Evolutionary conservation across 192 early-diverging fungal genomes (phyloP).

Genomic region (Piromyces sp.): DNA sequence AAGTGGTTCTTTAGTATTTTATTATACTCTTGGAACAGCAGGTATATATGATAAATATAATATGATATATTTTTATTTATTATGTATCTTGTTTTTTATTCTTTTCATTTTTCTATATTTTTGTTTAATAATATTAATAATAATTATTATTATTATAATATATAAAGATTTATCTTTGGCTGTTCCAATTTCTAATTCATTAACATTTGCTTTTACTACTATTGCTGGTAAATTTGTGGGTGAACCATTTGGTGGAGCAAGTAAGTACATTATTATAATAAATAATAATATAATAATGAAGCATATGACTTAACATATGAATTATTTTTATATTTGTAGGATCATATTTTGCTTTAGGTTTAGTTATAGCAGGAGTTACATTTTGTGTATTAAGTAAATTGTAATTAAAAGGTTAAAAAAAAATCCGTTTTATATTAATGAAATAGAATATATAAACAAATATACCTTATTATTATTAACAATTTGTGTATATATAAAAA

Average conservation of each 20-base stretch:
- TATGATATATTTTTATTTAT: too few species aligned
- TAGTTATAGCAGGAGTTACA: background rate
- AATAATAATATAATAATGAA: too few species aligned
- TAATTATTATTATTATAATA: too few species aligned
- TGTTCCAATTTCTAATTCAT: conserved; percentile 78
- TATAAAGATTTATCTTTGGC: conserved; percentile 67
- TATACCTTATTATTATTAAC: too few species aligned
- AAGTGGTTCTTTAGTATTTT: conserved; percentile 80
- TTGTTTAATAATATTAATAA: too few species aligned
- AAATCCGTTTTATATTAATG: too few species aligned
- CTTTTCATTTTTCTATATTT: too few species aligned
- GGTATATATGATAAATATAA: conserved; percentile 12
- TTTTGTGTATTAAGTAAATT: background rate
- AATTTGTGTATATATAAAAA: too few species aligned
- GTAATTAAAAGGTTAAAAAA: too few species aligned
- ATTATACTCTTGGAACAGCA: conserved; percentile 68
- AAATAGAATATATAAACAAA: too few species aligned
- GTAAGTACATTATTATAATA: background rate
- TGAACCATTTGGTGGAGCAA: conserved; percentile 17
- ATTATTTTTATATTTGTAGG: background rate
- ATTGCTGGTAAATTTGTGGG: conserved; percentile 63
- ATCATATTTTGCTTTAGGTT: background rate
- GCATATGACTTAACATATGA: too few species aligned
- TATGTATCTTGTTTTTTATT: too few species aligned
- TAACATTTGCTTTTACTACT: conserved; percentile 73